Evolutionary conservation across 306 rosid species (phyloP).

Genomic region (Rubus idaeus): DNA sequence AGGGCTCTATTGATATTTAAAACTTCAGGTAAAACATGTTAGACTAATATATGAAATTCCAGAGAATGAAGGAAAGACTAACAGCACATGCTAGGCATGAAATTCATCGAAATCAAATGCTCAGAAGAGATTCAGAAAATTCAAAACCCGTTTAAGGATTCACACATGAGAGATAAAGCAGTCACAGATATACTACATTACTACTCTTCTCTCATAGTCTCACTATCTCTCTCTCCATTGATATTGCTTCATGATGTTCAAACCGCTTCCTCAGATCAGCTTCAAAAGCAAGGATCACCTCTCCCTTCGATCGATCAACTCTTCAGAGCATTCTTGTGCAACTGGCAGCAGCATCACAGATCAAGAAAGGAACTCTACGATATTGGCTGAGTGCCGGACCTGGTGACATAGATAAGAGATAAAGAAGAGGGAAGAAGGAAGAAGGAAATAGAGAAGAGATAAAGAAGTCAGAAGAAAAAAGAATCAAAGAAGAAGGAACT

Average conservation of each 20-base stretch:
- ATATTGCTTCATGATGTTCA: constrained; percentile 4
- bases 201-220: background rate
- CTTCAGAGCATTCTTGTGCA: no score
- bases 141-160: constrained; percentile 77
- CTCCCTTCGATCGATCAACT: no score
- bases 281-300: no score
- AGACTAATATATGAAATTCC: background rate
- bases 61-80: constrained; percentile 46
- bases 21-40: background rate
- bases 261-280: no score
- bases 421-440: no score
- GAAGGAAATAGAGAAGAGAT: no score
- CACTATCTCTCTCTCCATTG: constrained; percentile 20
- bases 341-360: no score
- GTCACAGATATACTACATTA: constrained; percentile 43
- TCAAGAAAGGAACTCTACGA: no score
- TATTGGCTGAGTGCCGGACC: no score
- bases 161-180: constrained; percentile 64
- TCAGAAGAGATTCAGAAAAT: constrained; percentile 54
- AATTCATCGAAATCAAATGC: constrained; percentile 31
- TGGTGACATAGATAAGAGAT: no score
- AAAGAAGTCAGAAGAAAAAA: no score
- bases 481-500: no score
- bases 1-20: background rate
- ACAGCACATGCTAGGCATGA: constrained; percentile 69